Evolutionary conservation across 306 rosid genomes (phyloP).

Genomic region (Cicer bijugum): DNA sequence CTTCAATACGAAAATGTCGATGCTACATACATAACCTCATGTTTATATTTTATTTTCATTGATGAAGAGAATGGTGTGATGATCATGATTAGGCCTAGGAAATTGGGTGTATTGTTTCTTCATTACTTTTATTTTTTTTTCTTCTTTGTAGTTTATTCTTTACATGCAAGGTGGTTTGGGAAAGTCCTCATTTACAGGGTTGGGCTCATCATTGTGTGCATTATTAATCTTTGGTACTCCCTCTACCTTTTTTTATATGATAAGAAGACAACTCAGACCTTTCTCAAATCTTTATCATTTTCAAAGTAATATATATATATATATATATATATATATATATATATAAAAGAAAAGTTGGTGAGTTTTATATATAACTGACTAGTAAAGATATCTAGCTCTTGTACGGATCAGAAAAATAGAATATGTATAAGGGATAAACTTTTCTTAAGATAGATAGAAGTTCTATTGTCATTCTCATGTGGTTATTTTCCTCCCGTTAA

Average conservation of each 20-base stretch:
- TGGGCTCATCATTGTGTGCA: constrained; percentile 53
- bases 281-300: constrained; percentile 27
- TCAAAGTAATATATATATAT: constrained; percentile 9
- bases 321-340: neutral
- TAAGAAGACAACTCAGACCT: constrained; percentile 45
- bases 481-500: neutral
- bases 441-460: neutral
- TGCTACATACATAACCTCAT: neutral
- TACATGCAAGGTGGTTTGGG: constrained; percentile 41
- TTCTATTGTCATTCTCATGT: neutral
- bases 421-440: neutral
- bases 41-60: constrained; percentile 36
- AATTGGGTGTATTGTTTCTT: constrained; percentile 32
- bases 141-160: constrained; percentile 11
- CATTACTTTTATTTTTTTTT: neutral
- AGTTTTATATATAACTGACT: constrained; percentile 31
- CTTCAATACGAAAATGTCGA: too few species aligned
- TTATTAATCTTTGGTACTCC: constrained; percentile 42
- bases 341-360: constrained; percentile 26
- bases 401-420: neutral
- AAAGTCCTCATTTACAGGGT: constrained; percentile 28
- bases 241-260: constrained; percentile 36
- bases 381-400: neutral
- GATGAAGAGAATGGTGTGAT: constrained; percentile 45
- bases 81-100: constrained; percentile 39